Evolutionary conservation across 495 filamentous ascomycete genomes (phyloP), one percentile per base, ranked within the genome.

Genomic region (Cladorrhinum samala): DNA sequence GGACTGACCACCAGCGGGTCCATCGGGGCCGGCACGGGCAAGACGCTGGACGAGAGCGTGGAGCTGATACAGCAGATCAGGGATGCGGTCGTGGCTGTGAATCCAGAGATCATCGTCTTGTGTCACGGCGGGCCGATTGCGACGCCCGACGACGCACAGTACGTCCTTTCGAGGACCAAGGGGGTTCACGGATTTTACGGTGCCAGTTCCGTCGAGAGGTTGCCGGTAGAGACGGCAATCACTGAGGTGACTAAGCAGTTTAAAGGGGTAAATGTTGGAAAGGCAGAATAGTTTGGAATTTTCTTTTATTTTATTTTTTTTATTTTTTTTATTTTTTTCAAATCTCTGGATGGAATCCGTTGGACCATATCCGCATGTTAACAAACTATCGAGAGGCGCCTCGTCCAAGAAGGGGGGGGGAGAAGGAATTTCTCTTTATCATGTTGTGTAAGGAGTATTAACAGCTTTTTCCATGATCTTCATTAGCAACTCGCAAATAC

Each of bases 111-210:
- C 4, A 81, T 87, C 46, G 78, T 89, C 13, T 65, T 89, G 42
- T 87, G 83, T 53, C 84, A 88, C 66, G 85, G 84, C 0, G 84
- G 83, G 1, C 83, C 83, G 3, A 80, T 88, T 58, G 82, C 83
- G 13, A 71, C 69, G 42, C 78, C 79, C 0, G 63, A 77, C 38
- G 84, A 88, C 69, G 83, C 83, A 0, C 66, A 75, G 61, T 85
- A 77, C 65, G 77, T 88, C 23, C 62, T 88, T 1, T 67, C 68
- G 40, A 64, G 77, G 56, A 81, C 77, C 9, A 72, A 70, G 36
- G 83, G 83, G 1, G 71, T 87, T 18, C 83, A 87, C 68, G 83
- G 83, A 2, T 87, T 88, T 57, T 87, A 79, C 66, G 84, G 84
- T 0, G 84, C 84, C 21, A 85, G 82, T 54, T 83, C 78, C 54